Conservation (phyloP, 306 rosid species). For the Quercus mongolica region DNA sequence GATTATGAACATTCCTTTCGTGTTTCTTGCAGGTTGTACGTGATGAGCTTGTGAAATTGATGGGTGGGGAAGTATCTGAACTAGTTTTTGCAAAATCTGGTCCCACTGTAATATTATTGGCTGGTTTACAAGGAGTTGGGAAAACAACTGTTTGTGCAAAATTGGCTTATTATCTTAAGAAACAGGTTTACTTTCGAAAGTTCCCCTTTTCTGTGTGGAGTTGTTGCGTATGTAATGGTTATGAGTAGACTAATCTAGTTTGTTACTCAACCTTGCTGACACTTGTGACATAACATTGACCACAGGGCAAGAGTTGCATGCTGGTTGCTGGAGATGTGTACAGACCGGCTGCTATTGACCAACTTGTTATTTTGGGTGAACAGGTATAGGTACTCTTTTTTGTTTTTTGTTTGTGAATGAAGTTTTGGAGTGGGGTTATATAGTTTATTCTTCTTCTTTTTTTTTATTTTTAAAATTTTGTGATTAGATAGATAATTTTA, state of each 20-base stretch:
- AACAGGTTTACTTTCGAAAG: conserved; percentile 54
- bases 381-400: conserved; percentile 55
- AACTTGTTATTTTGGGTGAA: conserved; percentile 85
- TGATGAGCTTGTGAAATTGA: conserved; percentile 90
- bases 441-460: conserved; percentile 10
- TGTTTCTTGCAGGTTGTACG: conserved; percentile 71
- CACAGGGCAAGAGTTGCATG: conserved; percentile 95
- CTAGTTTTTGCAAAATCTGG: conserved; percentile 68
- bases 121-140: conserved; percentile 99
- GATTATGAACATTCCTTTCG: background rate
- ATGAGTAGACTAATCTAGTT: background rate
- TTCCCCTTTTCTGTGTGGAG: conserved; percentile 4
- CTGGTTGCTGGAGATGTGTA: conserved; percentile 95
- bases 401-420: conserved; percentile 5
- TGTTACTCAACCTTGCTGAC: conserved; percentile 20
- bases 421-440: background rate
- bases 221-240: background rate
- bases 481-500: background rate
- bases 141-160: conserved; percentile 97
- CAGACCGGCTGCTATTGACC: conserved; percentile 99
- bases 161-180: conserved; percentile 84
- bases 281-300: conserved; percentile 11
- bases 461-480: conserved; percentile 8
- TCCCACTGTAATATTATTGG: conserved; percentile 87
- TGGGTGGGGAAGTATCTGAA: conserved; percentile 98